Evolutionary conservation across 352 stramenopile genomes (phyloP), one percentile per base, ranked within the genome.

Genomic region (Phytopythium mirpurense): DNA sequence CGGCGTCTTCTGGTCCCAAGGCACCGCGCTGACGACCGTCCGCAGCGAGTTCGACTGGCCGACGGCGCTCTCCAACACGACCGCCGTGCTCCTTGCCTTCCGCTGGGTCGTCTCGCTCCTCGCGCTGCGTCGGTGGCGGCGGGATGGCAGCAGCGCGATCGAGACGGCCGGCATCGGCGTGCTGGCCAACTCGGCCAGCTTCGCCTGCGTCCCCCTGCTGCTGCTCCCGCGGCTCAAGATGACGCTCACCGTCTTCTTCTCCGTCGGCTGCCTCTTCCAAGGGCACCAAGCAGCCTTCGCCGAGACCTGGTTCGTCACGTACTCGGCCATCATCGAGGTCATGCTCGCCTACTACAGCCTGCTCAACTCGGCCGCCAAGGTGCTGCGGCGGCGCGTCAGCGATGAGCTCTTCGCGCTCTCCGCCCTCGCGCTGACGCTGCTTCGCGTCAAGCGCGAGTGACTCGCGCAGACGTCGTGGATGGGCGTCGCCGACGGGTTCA

Each of bases 1-100:
- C 18, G 60, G 63, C 1, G 44, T 60, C 14, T 70, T 76, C 40
- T n/a, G 63, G 19, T 75, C 50, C 19, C 54, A 75, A 26, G 54
- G 29, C 3, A 0, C 15, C 1, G 2, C 21, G 16, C 31, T 14
- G 18, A 23, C 34, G 11, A 51, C 37, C 0, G 37, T 72, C 3
- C 15, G 46, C 14, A 49, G 44, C 26, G 23, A 3, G 8, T 60
- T 56, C 43, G 16, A 45, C 5, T 55, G 35, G 23, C 16, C 23
- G 5, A 41, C 12, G 5, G 51, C 34, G 12, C 19, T 60, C 0
- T 37, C 54, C 0, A 60, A 60, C 16, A 4, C 12, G 3, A 19
- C 24, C 12, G 9, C 49, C 7, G 6, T 34, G 1, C 5, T 41
- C 0, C 43, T 60, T 10, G 16, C 55, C 10, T 54, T 53, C 11